Evolutionary conservation across 257 asterid genomes (phyloP), one percentile per base, ranked within the genome.

Genomic region (Solanum appendiculatum): DNA sequence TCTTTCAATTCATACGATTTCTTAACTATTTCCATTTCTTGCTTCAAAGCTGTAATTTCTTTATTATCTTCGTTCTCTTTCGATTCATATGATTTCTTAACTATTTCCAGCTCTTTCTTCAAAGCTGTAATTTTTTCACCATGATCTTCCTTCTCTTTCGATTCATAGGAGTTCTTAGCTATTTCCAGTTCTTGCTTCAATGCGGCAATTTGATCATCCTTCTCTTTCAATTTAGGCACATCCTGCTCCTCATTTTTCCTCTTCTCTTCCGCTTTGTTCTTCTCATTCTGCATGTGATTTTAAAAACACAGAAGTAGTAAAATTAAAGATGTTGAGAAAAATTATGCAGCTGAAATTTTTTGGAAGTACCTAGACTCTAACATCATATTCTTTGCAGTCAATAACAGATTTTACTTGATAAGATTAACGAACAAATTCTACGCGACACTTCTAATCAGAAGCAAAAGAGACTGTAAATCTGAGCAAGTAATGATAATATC

Each of bases 51-150:
- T 75, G 36, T 74, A 58, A 74, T 83, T 87, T 77, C 90, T 64
- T 60, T 85, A 58, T 86, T 87, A 54, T 91, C 88, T 7, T 92
- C 93, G 42, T 91, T 93, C 87, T 90, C 95, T 86, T 90, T 92
- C 84, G 48, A 88, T 84, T 91, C 94, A 63, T 87, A 87, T 16
- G 86, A 70, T 88, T 82, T 89, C 88, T 86, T 90, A 15, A 85
- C 89, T 23, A 42, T 58, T 87, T 92, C 93, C 20, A 93, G 91
- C 54, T 91, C 92, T 86, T 87, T 81, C 88, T 87, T 90, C 84
- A 91, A 83, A 40, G 68, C 46, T 73, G 74, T 63, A 69, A 83
- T 75, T 86, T 68, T 86, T 37, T 77, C 58, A 21, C 25, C 40
- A 72, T 86, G 72, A 33, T 83, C 74, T 75, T 64, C 88, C 56